Percentiles rank a stretch among this genome's conserved stretches.
Conservation (phyloP, 495 filamentous ascomycete genomes). For the Podospora tetraspora region DNA sequence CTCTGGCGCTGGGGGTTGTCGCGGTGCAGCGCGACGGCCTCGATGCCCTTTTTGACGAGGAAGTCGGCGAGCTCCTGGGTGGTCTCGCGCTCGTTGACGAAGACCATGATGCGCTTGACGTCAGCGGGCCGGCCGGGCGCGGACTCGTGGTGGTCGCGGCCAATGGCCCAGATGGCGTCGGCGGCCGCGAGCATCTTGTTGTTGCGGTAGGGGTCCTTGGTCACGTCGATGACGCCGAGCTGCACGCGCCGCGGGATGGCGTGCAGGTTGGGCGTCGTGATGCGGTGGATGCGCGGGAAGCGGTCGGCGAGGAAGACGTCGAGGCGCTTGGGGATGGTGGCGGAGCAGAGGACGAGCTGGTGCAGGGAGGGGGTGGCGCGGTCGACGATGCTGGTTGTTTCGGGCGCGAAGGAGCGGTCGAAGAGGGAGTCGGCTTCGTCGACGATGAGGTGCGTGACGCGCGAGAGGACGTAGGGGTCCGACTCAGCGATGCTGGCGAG, state of each 20-base stretch:
- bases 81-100: slow-evolving; percentile 95
- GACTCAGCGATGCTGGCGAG: slow-evolving; percentile 76
- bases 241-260: slow-evolving; percentile 93
- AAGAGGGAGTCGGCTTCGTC: slow-evolving; percentile 95
- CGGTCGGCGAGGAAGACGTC: slow-evolving; percentile 73
- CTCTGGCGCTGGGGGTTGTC: slow-evolving; percentile 69
- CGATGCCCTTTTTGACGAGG: slow-evolving; percentile 76
- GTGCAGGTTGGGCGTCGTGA: slow-evolving; percentile 92
- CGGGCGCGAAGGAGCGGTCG: slow-evolving; percentile 82
- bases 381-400: slow-evolving; percentile 75
- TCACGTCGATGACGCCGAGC: slow-evolving; percentile 85
- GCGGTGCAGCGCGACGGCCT: slow-evolving; percentile 74
- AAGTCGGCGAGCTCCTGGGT: slow-evolving; percentile 74
- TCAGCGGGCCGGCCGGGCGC: slow-evolving; percentile 39
- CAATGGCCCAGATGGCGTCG: slow-evolving; percentile 89
- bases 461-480: slow-evolving; percentile 82
- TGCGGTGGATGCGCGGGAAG: slow-evolving; percentile 74
- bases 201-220: slow-evolving; percentile 81
- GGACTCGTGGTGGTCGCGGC: slow-evolving; percentile 59
- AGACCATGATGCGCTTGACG: slow-evolving; percentile 84
- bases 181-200: slow-evolving; percentile 90
- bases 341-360: slow-evolving; percentile 92
- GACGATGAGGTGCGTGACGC: slow-evolving; percentile 78
- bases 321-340: slow-evolving; percentile 85
- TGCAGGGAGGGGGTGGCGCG: slow-evolving; percentile 68